A percentile compares a stretch with the other conserved stretches of the same genome.
phyloP scores from a whole-genome alignment of 257 asterid genomes.

The Datura wrightii region DNA sequence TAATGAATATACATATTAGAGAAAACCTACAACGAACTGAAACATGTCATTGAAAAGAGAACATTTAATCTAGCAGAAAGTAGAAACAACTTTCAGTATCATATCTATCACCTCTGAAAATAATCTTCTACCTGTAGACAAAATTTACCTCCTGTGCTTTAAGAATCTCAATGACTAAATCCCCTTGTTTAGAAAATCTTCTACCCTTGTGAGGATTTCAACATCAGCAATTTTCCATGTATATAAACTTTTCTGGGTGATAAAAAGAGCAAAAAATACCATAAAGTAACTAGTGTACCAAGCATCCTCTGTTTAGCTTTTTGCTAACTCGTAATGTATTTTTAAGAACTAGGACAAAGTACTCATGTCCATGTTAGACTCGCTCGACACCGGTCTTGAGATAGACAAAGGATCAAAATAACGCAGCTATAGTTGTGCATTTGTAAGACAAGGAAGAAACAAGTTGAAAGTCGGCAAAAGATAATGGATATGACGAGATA shows the following conservation, averaged over 20 bases:
- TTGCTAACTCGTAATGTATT: background rate
- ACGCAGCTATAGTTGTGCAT: constrained; percentile 21
- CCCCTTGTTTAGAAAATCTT: background rate
- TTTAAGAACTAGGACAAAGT: background rate
- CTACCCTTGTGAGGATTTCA: background rate
- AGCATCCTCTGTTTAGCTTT: background rate
- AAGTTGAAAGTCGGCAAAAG: background rate
- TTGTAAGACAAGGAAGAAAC: background rate
- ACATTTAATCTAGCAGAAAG: constrained; percentile 25
- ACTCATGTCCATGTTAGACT: background rate
- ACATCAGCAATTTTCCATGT: background rate
- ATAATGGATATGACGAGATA: constrained; percentile 16
- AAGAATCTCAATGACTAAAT: constrained; percentile 22
- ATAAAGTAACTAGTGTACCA: background rate
- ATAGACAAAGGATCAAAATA: constrained; percentile 4
- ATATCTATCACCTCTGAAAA: constrained; percentile 26
- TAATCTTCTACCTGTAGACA: background rate
- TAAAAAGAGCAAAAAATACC: background rate
- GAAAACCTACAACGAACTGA: background rate
- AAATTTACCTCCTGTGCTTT: background rate
- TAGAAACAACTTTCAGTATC: constrained; percentile 12
- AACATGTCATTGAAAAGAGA: constrained; percentile 12
- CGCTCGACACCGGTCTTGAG: background rate
- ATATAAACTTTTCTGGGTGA: background rate
- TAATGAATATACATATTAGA: background rate